These are phyloP conservation scores for Brassica incana DNA, from an alignment of 345 rosid species.

Conservation along the genomic window DNA sequence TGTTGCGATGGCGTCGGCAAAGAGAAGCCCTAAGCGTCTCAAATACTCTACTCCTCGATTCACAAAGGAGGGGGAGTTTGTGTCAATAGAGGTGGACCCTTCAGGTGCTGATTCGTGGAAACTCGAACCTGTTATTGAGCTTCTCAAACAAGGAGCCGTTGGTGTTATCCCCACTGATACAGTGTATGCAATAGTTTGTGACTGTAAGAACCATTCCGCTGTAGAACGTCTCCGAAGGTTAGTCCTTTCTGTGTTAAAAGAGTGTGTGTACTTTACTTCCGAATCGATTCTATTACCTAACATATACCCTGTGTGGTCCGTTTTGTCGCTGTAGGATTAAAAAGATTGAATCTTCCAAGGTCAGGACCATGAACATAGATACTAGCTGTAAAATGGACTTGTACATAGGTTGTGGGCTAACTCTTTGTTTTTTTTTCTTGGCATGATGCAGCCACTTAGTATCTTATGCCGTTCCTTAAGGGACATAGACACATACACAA, in stretches of 20 bases:
- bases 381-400: not conserved
- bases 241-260: not conserved
- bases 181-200: conserved; percentile 77
- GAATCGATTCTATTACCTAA: not conserved
- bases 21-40: conserved; percentile 92
- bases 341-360: conserved; percentile 80
- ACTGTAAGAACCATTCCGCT: conserved; percentile 69
- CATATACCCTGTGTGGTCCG: not conserved
- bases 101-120: conserved; percentile 73
- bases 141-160: conserved; percentile 84
- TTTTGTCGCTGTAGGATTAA: conserved; percentile 63
- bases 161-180: conserved; percentile 96
- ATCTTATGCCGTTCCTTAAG: conserved; percentile 79
- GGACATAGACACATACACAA: conserved; percentile 78
- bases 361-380: not conserved
- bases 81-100: conserved; percentile 72
- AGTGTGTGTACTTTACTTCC: not conserved
- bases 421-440: not conserved
- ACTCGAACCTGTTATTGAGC: conserved; percentile 60
- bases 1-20: conserved; percentile 59
- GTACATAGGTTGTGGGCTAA: not conserved
- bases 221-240: conserved; percentile 89
- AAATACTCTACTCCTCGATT: conserved; percentile 81
- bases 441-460: conserved; percentile 76
- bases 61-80: conserved; percentile 64